phyloP scores from a whole-genome alignment of 2,329 filamentous ascomycete species.

The Blumeria hordei region DNA sequence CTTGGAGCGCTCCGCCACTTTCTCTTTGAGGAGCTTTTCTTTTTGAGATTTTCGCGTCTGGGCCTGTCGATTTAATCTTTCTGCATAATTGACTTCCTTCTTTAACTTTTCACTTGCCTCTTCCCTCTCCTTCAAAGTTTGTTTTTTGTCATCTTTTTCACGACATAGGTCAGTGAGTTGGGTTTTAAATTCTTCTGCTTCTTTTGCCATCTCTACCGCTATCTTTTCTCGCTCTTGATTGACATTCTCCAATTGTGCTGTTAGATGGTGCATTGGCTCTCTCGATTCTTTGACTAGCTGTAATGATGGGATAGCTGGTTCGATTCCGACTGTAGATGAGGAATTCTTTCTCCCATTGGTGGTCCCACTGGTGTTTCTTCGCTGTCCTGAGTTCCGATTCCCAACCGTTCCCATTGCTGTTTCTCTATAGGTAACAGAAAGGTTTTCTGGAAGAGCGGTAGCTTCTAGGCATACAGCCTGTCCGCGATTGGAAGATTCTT shows the following conservation, averaged over 20 bases:
- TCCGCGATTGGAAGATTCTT: constrained; percentile 19
- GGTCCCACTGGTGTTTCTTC: constrained; percentile 42
- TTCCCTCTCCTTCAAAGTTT: constrained; percentile 68
- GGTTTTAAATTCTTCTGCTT: constrained; percentile 46
- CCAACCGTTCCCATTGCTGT: constrained; percentile 25
- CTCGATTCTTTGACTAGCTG: constrained; percentile 19
- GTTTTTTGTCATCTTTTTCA: constrained; percentile 57
- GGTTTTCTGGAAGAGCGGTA: constrained; percentile 33
- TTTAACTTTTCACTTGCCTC: constrained; percentile 68
- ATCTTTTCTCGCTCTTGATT: constrained; percentile 66
- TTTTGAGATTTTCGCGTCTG: constrained; percentile 59
- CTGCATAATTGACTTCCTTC: constrained; percentile 54
- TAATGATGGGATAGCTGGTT: constrained; percentile 4
- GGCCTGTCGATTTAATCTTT: constrained; percentile 57
- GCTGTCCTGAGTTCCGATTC: constrained; percentile 24
- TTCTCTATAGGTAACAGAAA: constrained; percentile 41
- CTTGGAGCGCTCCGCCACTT: constrained; percentile 42
- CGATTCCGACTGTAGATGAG: constrained; percentile 30
- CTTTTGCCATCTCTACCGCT: constrained; percentile 42
- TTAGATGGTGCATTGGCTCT: constrained; percentile 52
- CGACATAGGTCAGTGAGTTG: constrained; percentile 42
- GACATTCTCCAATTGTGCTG: constrained; percentile 55
- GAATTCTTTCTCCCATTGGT: constrained; percentile 35
- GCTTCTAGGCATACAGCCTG: constrained; percentile 36
- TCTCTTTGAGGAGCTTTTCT: constrained; percentile 46